Evolutionary conservation across 2,329 filamentous ascomycete genomes (phyloP), one percentile per base, ranked within the genome.

Genomic region (Orbilia ellipsospora): DNA sequence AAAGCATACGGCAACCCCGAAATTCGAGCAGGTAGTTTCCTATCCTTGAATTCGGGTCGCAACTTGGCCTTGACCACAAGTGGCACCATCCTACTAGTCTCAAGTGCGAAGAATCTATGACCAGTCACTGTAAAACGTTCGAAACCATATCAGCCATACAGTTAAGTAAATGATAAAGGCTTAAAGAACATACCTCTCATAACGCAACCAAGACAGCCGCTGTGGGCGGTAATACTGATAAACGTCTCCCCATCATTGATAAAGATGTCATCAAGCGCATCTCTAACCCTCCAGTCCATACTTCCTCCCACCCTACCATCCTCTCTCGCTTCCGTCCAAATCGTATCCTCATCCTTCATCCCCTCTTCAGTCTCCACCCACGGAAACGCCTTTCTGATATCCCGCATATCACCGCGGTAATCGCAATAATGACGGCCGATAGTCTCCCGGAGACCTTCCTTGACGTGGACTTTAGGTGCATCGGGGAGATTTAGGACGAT

Each of bases 381-480:
- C 0, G 88, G 88, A 57, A 88, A 87, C 2, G 84, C 82, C 1
- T 82, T 76, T 15, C 82, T 81, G 75, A 92, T 88, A 70, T 85
- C 72, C 10, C 26, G 23, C 72, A 68, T 59, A 13, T 54, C 86
- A 8, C 90, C 85, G 31, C 87, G 85, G 44, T 52, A 54, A 81
- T 92, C 88, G 80, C 90, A 92, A 0, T 89, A 91, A 80, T 91
- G 90, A 50, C 88, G 87, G 64, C 86, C 88, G 66, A 92, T 87
- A 1, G 87, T 86, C 81, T 92, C 90, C 31, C 90, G 85, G 77
- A 92, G 54, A 54, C 73, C 67, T 74, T 80, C 60, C 50, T 42
- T 51, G 36, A 77, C 61, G 40, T 50, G 13, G 26, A 65, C 61
- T 6, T 52, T 56, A 13, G 75, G 91, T 0, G 85, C 85, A 10